Evolutionary conservation across 768 basidiomycete genomes (phyloP), one percentile per base, ranked within the genome.

Genomic region (Boletus reticulatus): DNA sequence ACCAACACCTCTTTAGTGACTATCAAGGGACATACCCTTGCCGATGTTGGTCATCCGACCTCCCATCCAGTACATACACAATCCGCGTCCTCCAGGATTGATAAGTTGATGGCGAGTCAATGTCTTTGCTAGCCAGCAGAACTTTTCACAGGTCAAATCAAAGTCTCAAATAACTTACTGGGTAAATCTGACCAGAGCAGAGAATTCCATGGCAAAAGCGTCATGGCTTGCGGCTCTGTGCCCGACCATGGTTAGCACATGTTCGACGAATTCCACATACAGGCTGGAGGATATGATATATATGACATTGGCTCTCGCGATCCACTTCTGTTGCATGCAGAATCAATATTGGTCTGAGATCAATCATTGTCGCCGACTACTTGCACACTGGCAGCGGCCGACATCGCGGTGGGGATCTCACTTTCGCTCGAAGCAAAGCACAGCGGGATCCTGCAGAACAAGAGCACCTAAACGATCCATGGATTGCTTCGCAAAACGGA

Each of bases 91-190:
- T 8, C 92, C 92, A 3, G 96, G 78, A 39, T 73, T 78, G 24
- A 72, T 60, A 43, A 95, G 67, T 20, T 93, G 74, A 43, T n/a
- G n/a, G n/a, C 90, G 75, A 10, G 81, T 76, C 1, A 95, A 72
- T 56, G 88, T 87, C 71, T 94, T 95, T 4, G 88, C 89, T 0
- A 93, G 88, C 93, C 94, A 97, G 68, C 91, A 93, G 58, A 94
- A 96, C 58, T 87, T 88, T 61, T 92, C 89, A 63, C 95, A 97
- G 0, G 87, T 78, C 3, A 87, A 84, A 66, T 95, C 94, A 4
- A 95, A 93, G 5, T 92, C 84, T 94, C 92, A 59, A 96, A 89
- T 8, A 93, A 73, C 67, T 93, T 89, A 1, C 65, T 36, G 0
- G 94, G 89, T 3, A 95, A 76, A 62, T 89, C 84, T 0, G 88